Percentiles rank a stretch among this genome's conserved stretches.
Conservation (phyloP, 805 yeast species). For the Candida montana region DNA sequence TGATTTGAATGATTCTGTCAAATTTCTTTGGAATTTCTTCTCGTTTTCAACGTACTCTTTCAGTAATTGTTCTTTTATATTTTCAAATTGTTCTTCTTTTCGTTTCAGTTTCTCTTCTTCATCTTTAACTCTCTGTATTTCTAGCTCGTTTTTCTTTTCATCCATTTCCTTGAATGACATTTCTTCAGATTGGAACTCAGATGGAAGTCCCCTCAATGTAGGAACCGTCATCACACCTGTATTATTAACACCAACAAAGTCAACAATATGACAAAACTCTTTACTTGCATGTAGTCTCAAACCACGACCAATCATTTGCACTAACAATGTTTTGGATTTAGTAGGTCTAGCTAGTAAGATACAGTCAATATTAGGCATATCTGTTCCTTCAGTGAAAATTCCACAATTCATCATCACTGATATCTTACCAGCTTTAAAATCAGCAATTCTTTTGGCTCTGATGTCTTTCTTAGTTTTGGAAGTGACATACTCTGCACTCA, state of each 20-base stretch:
- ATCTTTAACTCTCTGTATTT: conserved; percentile 9
- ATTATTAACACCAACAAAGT: conserved; percentile 62
- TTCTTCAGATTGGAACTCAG: conserved; percentile 23
- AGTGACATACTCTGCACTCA: conserved; percentile 67
- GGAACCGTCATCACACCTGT: conserved; percentile 54
- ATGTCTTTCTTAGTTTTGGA: conserved; percentile 53
- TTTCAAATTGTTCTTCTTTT: neutral
- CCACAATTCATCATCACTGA: conserved; percentile 83
- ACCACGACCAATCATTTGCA: conserved; percentile 93
- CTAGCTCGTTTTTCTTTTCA: conserved; percentile 19
- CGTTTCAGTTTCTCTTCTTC: neutral
- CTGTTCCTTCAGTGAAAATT: conserved; percentile 92
- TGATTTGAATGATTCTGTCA: neutral
- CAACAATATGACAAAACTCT: conserved; percentile 65
- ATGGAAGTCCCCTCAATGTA: conserved; percentile 35
- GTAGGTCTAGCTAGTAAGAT: conserved; percentile 79
- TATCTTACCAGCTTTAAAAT: conserved; percentile 56
- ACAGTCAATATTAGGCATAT: conserved; percentile 83
- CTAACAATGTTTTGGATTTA: conserved; percentile 58
- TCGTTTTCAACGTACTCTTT: too few species aligned
- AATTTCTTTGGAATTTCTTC: conserved; percentile 5
- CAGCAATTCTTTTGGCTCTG: conserved; percentile 47
- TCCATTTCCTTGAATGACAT: conserved; percentile 30
- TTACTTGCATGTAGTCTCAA: conserved; percentile 60
- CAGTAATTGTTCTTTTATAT: neutral